A percentile compares a stretch with the other conserved stretches of the same genome.
phyloP scores from a whole-genome alignment of 495 filamentous ascomycete species.

The Penicillium angulare region DNA sequence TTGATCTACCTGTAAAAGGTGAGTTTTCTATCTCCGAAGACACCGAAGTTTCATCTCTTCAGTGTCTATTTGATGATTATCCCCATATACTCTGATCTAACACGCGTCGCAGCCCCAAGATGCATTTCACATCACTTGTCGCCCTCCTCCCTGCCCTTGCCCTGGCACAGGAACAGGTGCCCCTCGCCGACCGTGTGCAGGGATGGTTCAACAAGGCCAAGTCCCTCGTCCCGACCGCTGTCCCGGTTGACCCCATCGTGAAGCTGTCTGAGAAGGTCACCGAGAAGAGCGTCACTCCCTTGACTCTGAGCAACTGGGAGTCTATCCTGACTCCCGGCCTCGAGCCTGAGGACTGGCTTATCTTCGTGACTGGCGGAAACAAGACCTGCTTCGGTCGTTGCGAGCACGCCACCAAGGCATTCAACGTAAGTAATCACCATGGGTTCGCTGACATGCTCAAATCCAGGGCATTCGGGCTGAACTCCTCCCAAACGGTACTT shows the following conservation, averaged over 20 bases:
- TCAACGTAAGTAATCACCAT: conserved; percentile 45
- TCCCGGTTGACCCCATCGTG: conserved; percentile 47
- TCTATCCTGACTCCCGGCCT: conserved; percentile 61
- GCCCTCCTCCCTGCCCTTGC: conserved; percentile 69
- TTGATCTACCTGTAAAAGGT: conserved; percentile 2
- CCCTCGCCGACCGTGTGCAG: conserved; percentile 65
- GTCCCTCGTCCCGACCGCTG: conserved; percentile 56
- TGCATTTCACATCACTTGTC: conserved; percentile 67
- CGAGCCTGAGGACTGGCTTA: conserved; percentile 73
- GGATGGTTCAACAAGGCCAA: conserved; percentile 62
- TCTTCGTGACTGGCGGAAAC: conserved; percentile 80
- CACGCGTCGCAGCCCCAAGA: conserved; percentile 37
- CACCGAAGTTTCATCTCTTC: neutral
- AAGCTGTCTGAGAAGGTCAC: conserved; percentile 54
- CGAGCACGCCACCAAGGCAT: conserved; percentile 49
- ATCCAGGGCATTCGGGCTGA: too few relatives aligned
- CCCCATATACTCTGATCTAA: conserved; percentile 14
- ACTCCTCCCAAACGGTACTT: too few relatives aligned
- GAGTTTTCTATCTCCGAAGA: neutral
- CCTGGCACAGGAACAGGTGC: conserved; percentile 70
- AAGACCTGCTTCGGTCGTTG: conserved; percentile 78
- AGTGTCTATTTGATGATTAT: conserved; percentile 3
- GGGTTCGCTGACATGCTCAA: too few relatives aligned
- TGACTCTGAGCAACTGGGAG: conserved; percentile 75
- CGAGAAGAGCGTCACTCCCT: conserved; percentile 53